Percentiles rank a stretch among this genome's conserved stretches.
phyloP scores from a whole-genome alignment of 2,329 filamentous ascomycete genomes.

The Colletotrichum gloeosporioides region DNA sequence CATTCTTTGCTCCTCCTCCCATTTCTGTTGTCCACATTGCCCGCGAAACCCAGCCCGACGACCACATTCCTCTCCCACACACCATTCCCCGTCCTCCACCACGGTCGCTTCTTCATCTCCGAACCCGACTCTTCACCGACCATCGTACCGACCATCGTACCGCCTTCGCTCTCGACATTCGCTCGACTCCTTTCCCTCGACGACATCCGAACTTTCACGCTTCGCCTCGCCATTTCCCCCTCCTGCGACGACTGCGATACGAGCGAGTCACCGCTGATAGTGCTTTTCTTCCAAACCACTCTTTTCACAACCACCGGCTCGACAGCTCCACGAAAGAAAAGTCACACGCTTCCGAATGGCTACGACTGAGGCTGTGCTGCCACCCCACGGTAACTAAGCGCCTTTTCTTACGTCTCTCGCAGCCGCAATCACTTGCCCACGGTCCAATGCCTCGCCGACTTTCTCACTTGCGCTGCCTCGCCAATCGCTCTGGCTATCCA shows the following conservation, averaged over 20 bases:
- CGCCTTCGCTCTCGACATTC: neutral
- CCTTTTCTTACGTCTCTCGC: neutral
- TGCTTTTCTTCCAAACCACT: neutral
- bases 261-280: neutral
- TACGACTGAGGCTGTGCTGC: constrained; percentile 24
- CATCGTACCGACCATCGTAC: neutral
- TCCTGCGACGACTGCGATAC: neutral
- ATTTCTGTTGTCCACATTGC: neutral
- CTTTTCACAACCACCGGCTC: neutral
- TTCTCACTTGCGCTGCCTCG: neutral
- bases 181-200: neutral
- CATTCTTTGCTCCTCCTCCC: neutral
- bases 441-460: neutral
- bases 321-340: neutral
- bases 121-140: neutral
- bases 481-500: constrained; percentile 21
- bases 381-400: constrained; percentile 24
- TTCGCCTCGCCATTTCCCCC: neutral
- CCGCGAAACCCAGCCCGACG: neutral
- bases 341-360: constrained; percentile 23
- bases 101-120: neutral
- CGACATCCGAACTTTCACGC: neutral
- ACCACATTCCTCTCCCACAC: neutral
- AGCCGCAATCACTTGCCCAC: neutral
- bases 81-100: neutral